Base-by-base conservation (phyloP, 345 rosid genomes). In the Linum trigynum region DNA sequence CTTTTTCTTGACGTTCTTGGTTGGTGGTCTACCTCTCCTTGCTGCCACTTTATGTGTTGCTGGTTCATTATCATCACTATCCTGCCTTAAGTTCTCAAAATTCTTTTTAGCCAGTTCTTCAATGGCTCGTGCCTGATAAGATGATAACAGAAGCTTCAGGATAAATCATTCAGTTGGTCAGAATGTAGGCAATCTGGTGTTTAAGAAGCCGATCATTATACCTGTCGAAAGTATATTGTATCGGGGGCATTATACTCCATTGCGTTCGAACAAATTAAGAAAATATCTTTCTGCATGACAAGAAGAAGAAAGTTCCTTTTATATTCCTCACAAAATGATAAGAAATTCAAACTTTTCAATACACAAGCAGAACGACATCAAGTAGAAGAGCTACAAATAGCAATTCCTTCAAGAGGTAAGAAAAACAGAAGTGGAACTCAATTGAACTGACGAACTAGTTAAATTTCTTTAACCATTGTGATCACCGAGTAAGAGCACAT, bases 241-340 rank as follows among this genome's bases (percentile, higher is more conserved):
- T 74, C 78, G 1, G 78, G 67, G 39, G 74, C 74, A 69, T 74
- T 74, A 43, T 74, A 74, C 48, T 74, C 67, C 77, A 74, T 74
- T 61, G 77, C 77, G 38, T 74, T 74, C 2, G 71, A 61, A 48
- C 74, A 66, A 32, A 74, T 69, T 38, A 70, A 65, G 69, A 65
- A 70, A 39, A 74, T 58, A 66, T 74, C 77, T 53, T 61, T 70
- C 77, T 74, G 77, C 74, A 74, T 9, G 51, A 60, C 43, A 51
- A 53, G 2, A 42, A 64, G 62, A 48, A 12, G 42, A 73, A 37
- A 68, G 42, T 67, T 61, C 65, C 35, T 23, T 16, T 38, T 35
- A 15, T 36, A 45, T 41, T 39, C 56, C 63, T 15, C 45, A 16
- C 23, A 61, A 23, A 65, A 43, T 66, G 37, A 14, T 61, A 55